Percentiles rank a stretch among this genome's conserved stretches.
phyloP scores from a whole-genome alignment of 805 yeast species.

The Priceomyces medius region DNA sequence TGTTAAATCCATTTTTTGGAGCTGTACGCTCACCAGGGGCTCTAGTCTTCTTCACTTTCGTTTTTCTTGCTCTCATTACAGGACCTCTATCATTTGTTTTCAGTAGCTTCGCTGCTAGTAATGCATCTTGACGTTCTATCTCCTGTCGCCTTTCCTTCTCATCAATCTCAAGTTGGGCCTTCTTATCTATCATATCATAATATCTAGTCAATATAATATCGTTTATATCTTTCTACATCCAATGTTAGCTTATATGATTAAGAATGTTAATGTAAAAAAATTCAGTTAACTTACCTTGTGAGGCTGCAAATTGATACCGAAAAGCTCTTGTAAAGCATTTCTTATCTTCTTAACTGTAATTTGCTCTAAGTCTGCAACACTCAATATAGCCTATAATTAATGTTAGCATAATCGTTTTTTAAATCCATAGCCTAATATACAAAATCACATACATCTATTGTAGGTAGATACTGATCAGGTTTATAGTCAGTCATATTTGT shows the following conservation, averaged over 20 bases:
- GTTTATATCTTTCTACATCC: constrained; percentile 54
- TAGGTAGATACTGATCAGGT: constrained; percentile 49
- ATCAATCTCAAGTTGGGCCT: constrained; percentile 26
- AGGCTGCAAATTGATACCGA: constrained; percentile 51
- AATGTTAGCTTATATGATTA: constrained; percentile 15
- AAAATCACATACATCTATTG: constrained; percentile 55
- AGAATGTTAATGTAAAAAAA: background rate
- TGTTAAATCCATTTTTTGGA: constrained; percentile 40
- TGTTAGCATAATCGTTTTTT: constrained; percentile 18
- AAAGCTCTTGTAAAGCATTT: constrained; percentile 69
- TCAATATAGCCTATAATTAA: constrained; percentile 58
- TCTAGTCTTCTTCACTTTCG: constrained; percentile 12
- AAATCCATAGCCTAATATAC: background rate
- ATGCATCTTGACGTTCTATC: constrained; percentile 49
- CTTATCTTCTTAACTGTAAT: constrained; percentile 72
- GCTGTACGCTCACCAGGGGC: constrained; percentile 14
- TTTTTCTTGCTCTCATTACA: constrained; percentile 17
- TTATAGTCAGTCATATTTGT: constrained; percentile 14
- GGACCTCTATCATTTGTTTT: constrained; percentile 22
- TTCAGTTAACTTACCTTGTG: constrained; percentile 39
- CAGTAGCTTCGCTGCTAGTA: constrained; percentile 52
- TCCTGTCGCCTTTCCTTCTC: constrained; percentile 25
- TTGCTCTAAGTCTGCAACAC: constrained; percentile 66
- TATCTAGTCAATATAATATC: constrained; percentile 60
- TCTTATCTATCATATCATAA: constrained; percentile 42